Base-by-base conservation (phyloP, 441 rosid genomes). In the Codiaeum variegatum region DNA sequence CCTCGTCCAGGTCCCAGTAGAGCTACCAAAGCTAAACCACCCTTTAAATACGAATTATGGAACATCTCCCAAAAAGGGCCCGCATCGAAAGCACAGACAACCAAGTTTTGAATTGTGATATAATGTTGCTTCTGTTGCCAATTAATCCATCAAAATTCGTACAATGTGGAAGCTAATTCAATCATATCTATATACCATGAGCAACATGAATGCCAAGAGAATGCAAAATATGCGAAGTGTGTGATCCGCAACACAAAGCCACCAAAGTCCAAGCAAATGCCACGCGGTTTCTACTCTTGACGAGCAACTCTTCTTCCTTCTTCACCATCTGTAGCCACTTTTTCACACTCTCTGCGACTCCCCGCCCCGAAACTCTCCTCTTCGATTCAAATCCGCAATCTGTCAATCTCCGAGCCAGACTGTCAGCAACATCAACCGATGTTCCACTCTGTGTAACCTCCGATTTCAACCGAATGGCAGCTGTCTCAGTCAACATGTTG, bases 1-100 rank as follows among this genome's bases (percentile, higher is more conserved):
- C 99, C 99, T 92, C 97, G 82, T 83, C 96, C 98, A 12, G 99
- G 99, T 80, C 97, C 99, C 61, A 92, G 73, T 58, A 94, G 80
- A 84, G 99, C 93, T 64, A 84, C 92, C 71, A 86, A 63, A 69
- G 99, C 88, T 76, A 94, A 83, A 60, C 93, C 91, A 67, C 97
- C 96, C 83, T 94, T 92, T 69, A 92, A 83, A 74, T 90, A 92
- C n/a, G 96, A 84, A 82, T 88, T 90, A 75, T 94, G 97, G 72
- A 91, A 84, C 74, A 86, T 52, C 60, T 94, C 93, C 91, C 87
- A 85, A 46, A 92, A 75, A 13, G 88, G 73, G 69, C 94, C 97
- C 92, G 75, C 70, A 67, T 63, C 77, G 69, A 64, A 54, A 29
- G 44, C 74, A 79, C 55, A 56, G 26, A 72, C 62, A 49, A 74